These are phyloP conservation scores for Cercophora newfieldiana DNA, from an alignment of 495 filamentous ascomycete species.

Conservation along the genomic window DNA sequence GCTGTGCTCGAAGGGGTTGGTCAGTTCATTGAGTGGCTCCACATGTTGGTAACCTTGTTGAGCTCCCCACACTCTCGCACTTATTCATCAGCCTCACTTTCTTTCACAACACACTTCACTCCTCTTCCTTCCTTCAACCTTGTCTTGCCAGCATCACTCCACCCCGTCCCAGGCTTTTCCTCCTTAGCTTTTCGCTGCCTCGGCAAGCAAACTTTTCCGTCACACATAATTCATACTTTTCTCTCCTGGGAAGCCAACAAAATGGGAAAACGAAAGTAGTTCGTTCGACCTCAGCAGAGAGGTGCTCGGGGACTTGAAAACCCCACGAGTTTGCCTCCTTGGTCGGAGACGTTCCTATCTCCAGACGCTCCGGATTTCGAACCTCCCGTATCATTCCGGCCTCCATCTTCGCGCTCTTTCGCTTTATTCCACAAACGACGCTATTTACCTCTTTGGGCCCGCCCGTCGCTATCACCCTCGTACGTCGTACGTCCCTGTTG, in stretches of 20 bases:
- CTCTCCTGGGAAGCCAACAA: background rate
- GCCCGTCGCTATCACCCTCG: background rate
- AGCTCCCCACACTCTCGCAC: constrained; percentile 1
- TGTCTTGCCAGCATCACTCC: background rate
- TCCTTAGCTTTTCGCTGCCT: background rate
- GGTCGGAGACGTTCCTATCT: background rate
- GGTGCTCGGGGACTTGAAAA: background rate
- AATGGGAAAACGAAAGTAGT: background rate
- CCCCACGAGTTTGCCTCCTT: background rate
- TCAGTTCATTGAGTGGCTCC: background rate
- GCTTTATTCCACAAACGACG: background rate
- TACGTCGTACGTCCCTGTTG: too few species aligned
- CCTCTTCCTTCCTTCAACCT: constrained; percentile 1
- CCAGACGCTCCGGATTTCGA: background rate
- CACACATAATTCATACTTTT: background rate
- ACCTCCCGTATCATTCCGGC: background rate
- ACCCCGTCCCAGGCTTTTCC: background rate
- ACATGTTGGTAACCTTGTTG: background rate
- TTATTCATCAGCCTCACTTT: constrained; percentile 10
- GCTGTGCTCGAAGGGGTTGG: background rate
- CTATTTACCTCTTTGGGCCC: background rate
- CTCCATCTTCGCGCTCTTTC: background rate
- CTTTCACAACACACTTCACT: background rate
- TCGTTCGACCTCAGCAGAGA: background rate
- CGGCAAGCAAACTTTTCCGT: background rate